These are phyloP conservation scores for Ogataea allantospora DNA, from an alignment of 805 yeast genomes.

Conservation along the genomic window DNA sequence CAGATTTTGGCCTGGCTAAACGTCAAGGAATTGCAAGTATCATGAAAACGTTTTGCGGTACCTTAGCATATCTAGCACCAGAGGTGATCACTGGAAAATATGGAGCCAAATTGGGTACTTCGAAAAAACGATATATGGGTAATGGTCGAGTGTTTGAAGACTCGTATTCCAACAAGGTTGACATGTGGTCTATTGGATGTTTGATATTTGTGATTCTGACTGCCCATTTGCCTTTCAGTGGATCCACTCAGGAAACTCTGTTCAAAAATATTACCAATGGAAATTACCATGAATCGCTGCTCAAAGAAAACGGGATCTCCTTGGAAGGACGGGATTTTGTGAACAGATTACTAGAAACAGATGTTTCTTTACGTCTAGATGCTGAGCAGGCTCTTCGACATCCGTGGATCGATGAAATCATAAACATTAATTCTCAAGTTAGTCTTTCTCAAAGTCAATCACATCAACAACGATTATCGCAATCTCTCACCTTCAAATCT, in stretches of 20 bases:
- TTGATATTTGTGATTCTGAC: slow-evolving; percentile 87
- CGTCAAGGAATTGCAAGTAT: slow-evolving; percentile 78
- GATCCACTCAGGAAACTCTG: slow-evolving; percentile 83
- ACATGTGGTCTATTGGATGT: slow-evolving; percentile 98
- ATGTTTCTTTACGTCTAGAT: slow-evolving; percentile 68
- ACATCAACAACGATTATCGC: slow-evolving; percentile 51
- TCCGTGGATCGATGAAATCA: slow-evolving; percentile 65
- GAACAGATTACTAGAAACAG: slow-evolving; percentile 66
- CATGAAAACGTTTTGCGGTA: slow-evolving; percentile 97
- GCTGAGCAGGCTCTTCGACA: slow-evolving; percentile 77
- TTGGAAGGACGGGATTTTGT: slow-evolving; percentile 71
- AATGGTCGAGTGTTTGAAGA: slow-evolving; percentile 34
- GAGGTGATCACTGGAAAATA: slow-evolving; percentile 70
- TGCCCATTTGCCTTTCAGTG: slow-evolving; percentile 93
- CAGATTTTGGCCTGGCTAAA: slow-evolving; percentile 96
- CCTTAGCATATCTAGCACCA: slow-evolving; percentile 95
- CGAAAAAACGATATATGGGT: slow-evolving; percentile 31
- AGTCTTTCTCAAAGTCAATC: slow-evolving; percentile 72
- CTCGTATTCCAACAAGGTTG: slow-evolving; percentile 81
- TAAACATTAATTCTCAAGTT: slow-evolving; percentile 37
- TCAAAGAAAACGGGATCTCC: slow-evolving; percentile 60
- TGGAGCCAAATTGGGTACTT: slow-evolving; percentile 33
- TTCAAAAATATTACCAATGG: slow-evolving; percentile 76
- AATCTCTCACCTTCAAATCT: slow-evolving; percentile 6
- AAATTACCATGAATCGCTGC: slow-evolving; percentile 72